Evolutionary conservation across 2,329 filamentous ascomycete species (phyloP).

Genomic region (Colletotrichum endophyticum): DNA sequence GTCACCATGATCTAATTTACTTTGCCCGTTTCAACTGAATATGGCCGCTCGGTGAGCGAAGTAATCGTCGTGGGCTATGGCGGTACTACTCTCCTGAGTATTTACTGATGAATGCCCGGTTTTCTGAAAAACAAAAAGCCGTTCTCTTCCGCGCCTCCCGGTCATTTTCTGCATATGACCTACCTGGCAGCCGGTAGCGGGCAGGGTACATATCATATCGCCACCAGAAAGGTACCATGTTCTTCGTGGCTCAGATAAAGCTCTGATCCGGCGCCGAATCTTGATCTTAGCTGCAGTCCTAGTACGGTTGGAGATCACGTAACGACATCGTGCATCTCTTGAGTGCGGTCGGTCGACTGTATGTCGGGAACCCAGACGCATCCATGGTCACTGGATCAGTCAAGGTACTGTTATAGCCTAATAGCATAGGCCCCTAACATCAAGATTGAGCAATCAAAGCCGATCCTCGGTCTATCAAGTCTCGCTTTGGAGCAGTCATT

Average conservation of each 20-base stretch:
- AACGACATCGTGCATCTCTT: background rate
- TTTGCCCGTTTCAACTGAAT: background rate
- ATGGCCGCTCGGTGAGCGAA: background rate
- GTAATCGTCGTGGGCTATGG: background rate
- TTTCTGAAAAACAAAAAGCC: background rate
- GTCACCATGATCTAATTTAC: conserved; percentile 33
- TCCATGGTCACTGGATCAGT: background rate
- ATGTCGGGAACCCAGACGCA: background rate
- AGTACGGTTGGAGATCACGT: background rate
- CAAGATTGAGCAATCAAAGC: background rate
- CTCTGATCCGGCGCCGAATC: background rate
- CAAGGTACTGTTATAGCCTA: background rate
- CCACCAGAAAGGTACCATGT: background rate
- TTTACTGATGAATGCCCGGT: background rate
- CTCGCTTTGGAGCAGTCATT: background rate
- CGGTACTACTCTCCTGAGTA: background rate
- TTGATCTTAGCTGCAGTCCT: background rate
- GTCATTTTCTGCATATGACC: background rate
- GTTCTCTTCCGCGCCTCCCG: background rate
- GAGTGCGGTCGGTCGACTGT: background rate
- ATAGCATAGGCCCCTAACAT: background rate
- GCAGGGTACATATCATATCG: background rate
- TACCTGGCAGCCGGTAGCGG: background rate
- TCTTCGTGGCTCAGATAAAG: background rate
- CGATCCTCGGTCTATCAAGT: background rate